phyloP scores from a whole-genome alignment of 2,329 filamentous ascomycete genomes.

The Bipolaris victoriae region DNA sequence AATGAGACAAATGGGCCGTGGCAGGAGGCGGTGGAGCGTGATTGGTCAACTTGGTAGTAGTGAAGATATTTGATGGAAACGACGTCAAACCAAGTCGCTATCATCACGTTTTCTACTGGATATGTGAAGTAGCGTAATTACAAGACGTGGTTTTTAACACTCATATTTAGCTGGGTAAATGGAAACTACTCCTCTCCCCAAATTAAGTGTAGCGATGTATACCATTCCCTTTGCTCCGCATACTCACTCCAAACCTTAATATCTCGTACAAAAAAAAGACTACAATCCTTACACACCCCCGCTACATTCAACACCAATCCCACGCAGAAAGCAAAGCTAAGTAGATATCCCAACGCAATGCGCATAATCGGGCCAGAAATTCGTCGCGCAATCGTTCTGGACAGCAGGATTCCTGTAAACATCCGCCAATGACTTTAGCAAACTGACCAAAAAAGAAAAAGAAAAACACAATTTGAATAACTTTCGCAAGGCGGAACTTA shows the following conservation, averaged over 20 bases:
- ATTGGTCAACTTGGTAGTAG: conserved; percentile 1
- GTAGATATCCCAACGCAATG: not conserved
- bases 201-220: no score
- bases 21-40: conserved; percentile 2
- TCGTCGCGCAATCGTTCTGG: not conserved
- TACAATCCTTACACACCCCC: not conserved
- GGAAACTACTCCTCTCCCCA: not conserved
- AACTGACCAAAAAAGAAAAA: no score
- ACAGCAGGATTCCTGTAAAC: not conserved
- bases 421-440: not conserved
- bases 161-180: not conserved
- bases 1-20: not conserved
- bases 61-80: not conserved
- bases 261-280: not conserved
- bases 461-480: no score
- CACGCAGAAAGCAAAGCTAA: not conserved
- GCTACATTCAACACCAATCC: not conserved
- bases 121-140: not conserved
- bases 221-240: not conserved
- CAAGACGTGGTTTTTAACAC: not conserved
- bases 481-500: not conserved
- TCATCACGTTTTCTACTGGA: no score
- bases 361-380: not conserved
- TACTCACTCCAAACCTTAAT: not conserved
- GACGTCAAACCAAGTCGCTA: no score